A percentile compares a stretch with the other conserved stretches of the same genome.
Evolutionary conservation across 2,329 filamentous ascomycete genomes (phyloP).

Genomic region (Colletotrichum sansevieriae): DNA sequence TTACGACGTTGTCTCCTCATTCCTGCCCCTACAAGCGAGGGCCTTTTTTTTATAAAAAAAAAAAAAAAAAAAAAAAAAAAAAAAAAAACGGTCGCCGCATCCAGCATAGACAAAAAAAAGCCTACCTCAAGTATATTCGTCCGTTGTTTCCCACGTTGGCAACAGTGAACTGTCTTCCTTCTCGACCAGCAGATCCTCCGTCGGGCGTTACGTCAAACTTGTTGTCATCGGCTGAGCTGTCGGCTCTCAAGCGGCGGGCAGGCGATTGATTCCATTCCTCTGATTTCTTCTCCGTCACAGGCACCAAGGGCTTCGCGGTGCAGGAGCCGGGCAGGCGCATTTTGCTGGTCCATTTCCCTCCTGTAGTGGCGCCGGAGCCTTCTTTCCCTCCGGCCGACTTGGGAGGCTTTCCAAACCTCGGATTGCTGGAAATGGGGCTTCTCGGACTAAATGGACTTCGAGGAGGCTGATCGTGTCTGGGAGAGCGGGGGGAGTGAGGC

Average conservation of each 20-base stretch:
- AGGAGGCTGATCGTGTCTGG: constrained; percentile 31
- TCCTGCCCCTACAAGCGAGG: constrained; percentile 16
- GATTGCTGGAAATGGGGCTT: constrained; percentile 29
- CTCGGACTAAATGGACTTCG: constrained; percentile 34
- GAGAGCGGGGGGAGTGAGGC: constrained; percentile 20
- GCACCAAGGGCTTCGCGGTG: constrained; percentile 56
- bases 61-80: constrained; percentile 3
- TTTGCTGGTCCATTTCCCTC: constrained; percentile 45
- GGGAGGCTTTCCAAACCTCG: constrained; percentile 42
- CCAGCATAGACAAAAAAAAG: constrained; percentile 2
- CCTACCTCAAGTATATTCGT: constrained; percentile 84
- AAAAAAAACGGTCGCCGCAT: constrained; percentile 29
- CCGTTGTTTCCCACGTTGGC: constrained; percentile 87
- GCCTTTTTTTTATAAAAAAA: too few species aligned
- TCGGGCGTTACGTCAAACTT: constrained; percentile 72
- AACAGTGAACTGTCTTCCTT: constrained; percentile 81
- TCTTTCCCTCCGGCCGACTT: constrained; percentile 45
- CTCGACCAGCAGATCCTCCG: constrained; percentile 70
- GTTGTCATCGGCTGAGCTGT: constrained; percentile 61
- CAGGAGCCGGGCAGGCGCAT: constrained; percentile 45
- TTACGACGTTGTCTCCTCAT: constrained; percentile 35
- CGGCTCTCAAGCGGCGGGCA: constrained; percentile 60
- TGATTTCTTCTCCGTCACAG: constrained; percentile 61
- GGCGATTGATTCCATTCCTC: constrained; percentile 54
- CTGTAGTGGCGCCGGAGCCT: constrained; percentile 28